These are phyloP conservation scores for Saccharomyces paradoxus DNA, from an alignment of 805 yeast species.

Conservation along the genomic window DNA sequence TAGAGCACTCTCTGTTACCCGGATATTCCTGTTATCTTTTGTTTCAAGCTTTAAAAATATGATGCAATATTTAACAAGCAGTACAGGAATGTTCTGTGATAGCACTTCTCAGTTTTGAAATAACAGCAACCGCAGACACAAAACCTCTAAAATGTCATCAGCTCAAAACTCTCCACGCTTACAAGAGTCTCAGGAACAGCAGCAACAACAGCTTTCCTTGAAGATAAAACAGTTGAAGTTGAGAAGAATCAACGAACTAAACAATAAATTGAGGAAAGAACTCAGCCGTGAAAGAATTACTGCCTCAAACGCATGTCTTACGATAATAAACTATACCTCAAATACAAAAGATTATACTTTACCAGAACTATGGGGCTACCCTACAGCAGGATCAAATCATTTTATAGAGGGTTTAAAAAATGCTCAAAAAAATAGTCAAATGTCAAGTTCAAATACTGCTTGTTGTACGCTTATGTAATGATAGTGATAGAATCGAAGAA, in stretches of 20 bases:
- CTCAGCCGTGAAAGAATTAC: constrained; percentile 50
- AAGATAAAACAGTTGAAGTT: constrained; percentile 50
- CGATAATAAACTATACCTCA: constrained; percentile 34
- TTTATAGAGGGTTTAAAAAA: constrained; percentile 23
- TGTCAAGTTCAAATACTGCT: constrained; percentile 6
- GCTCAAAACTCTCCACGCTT: background rate
- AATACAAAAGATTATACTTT: constrained; percentile 31
- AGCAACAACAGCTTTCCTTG: constrained; percentile 23
- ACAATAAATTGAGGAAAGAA: constrained; percentile 43
- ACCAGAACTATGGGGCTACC: constrained; percentile 36
- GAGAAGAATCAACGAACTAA: constrained; percentile 52
- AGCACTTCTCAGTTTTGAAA: background rate
- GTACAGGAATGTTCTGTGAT: background rate
- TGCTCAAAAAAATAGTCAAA: background rate
- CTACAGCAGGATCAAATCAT: constrained; percentile 33
- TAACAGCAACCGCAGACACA: background rate
- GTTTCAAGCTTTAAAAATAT: background rate
- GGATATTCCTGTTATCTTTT: background rate
- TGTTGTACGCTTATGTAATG: constrained; percentile 34
- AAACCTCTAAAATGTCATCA: background rate
- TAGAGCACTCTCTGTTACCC: background rate
- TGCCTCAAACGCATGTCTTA: constrained; percentile 52
- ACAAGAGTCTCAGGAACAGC: constrained; percentile 1
- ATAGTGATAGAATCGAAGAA: constrained; percentile 10
- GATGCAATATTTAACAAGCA: background rate